A percentile compares a stretch with the other conserved stretches of the same genome.
Evolutionary conservation across 805 yeast genomes (phyloP).

Genomic region (Kazachstania taianensis): DNA sequence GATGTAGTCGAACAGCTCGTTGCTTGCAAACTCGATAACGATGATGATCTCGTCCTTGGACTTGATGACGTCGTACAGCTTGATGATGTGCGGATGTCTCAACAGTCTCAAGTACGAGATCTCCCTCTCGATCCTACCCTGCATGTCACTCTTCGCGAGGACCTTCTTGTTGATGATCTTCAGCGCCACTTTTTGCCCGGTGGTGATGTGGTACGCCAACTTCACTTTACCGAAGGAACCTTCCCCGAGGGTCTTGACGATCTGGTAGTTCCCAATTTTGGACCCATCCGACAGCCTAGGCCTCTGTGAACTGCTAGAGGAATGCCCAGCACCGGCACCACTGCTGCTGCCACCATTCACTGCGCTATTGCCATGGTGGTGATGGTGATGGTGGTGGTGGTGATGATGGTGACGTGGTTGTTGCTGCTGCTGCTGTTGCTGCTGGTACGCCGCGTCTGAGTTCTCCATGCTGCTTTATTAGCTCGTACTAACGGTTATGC

Average conservation of each 20-base stretch:
- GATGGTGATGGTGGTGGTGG: conserved; percentile 14
- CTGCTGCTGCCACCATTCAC: conserved; percentile 7
- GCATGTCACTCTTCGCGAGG: conserved; percentile 91
- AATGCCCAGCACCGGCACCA: conserved; percentile 1
- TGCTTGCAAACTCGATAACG: conserved; percentile 97
- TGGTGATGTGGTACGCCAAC: conserved; percentile 77
- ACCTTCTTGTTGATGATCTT: conserved; percentile 90
- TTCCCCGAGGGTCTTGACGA: conserved; percentile 86
- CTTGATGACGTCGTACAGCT: conserved; percentile 88
- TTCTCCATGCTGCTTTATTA: conserved; percentile 1
- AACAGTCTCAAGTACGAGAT: conserved; percentile 78
- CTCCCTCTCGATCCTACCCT: conserved; percentile 90
- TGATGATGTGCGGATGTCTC: conserved; percentile 94
- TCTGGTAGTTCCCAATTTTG: conserved; percentile 84
- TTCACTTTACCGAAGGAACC: conserved; percentile 97
- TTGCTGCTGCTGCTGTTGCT: too few species aligned
- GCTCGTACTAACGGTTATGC: neutral
- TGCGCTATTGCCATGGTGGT: conserved; percentile 20
- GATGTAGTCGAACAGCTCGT: conserved; percentile 88
- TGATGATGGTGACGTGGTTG: too few species aligned
- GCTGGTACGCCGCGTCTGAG: conserved; percentile 2
- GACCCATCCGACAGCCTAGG: conserved; percentile 27
- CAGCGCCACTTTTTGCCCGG: conserved; percentile 87
- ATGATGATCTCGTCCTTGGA: conserved; percentile 91
- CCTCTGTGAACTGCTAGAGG: conserved; percentile 5